Evolutionary conservation across 2,329 filamentous ascomycete species (phyloP).

Genomic region (Cordyceps javanica): DNA sequence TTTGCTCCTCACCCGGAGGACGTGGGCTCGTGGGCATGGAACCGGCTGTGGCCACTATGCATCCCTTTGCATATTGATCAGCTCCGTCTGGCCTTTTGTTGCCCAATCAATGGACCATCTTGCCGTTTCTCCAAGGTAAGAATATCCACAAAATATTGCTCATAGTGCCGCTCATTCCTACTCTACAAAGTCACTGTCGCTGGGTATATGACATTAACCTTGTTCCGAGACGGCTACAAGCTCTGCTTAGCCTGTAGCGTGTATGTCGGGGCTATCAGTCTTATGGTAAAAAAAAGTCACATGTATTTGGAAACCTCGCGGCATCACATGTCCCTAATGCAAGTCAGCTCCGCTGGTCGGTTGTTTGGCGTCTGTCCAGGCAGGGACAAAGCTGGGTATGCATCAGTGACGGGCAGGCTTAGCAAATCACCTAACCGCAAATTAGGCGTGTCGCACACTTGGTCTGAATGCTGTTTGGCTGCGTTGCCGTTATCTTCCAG

Average conservation of each 20-base stretch:
- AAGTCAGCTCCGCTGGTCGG: neutral
- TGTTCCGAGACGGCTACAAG: neutral
- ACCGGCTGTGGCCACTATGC: neutral
- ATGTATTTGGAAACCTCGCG: neutral
- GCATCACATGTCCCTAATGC: neutral
- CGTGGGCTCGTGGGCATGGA: neutral
- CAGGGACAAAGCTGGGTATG: neutral
- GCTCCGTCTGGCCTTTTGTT: neutral
- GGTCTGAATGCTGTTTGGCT: neutral
- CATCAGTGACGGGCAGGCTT: neutral
- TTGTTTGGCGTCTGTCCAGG: neutral
- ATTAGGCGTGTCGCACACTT: neutral
- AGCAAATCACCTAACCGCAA: neutral
- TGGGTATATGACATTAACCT: neutral
- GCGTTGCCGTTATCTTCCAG: neutral
- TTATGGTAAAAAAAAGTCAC: neutral
- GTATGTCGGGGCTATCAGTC: neutral
- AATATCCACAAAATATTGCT: neutral
- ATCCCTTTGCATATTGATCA: neutral
- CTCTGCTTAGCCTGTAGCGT: neutral
- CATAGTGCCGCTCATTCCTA: neutral
- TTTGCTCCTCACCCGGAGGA: neutral
- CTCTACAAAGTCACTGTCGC: neutral
- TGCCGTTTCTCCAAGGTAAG: neutral
- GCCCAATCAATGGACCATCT: neutral